Evolutionary conservation across 2,329 filamentous ascomycete genomes (phyloP).

Genomic region (Aspergillus unguis): DNA sequence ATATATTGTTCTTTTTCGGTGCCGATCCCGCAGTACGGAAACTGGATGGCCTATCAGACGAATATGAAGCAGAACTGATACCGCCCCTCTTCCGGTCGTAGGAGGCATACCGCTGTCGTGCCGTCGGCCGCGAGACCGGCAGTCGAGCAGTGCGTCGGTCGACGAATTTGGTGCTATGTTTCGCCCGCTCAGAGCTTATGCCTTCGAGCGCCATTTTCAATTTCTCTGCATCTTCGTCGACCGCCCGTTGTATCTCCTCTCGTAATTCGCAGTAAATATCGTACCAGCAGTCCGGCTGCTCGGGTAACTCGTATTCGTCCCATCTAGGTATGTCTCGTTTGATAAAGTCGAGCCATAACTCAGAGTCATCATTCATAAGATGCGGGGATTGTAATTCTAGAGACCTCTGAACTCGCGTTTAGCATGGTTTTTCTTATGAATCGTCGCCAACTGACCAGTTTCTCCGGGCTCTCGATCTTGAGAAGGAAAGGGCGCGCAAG

Average conservation of each 20-base stretch:
- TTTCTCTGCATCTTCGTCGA: conserved; percentile 56
- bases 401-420: conserved; percentile 37
- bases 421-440: conserved; percentile 2
- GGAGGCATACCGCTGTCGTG: conserved; percentile 30
- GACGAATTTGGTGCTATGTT: conserved; percentile 58
- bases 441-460: conserved; percentile 55
- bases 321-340: conserved; percentile 69
- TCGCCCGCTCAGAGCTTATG: conserved; percentile 56
- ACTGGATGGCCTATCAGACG: neutral
- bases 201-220: conserved; percentile 58
- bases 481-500: conserved; percentile 65
- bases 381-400: conserved; percentile 77
- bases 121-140: conserved; percentile 29
- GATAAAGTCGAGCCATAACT: conserved; percentile 79
- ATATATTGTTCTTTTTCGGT: conserved; percentile 36
- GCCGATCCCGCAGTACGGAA: neutral
- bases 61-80: conserved; percentile 21
- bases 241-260: conserved; percentile 55
- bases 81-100: conserved; percentile 34
- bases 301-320: conserved; percentile 63
- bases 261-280: conserved; percentile 71
- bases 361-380: conserved; percentile 63
- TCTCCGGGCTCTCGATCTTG: conserved; percentile 67
- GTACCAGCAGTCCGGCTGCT: conserved; percentile 69
- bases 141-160: conserved; percentile 27